Base-by-base conservation (phyloP, 2,329 filamentous ascomycete species). In the Chaetomium sp. region DNA sequence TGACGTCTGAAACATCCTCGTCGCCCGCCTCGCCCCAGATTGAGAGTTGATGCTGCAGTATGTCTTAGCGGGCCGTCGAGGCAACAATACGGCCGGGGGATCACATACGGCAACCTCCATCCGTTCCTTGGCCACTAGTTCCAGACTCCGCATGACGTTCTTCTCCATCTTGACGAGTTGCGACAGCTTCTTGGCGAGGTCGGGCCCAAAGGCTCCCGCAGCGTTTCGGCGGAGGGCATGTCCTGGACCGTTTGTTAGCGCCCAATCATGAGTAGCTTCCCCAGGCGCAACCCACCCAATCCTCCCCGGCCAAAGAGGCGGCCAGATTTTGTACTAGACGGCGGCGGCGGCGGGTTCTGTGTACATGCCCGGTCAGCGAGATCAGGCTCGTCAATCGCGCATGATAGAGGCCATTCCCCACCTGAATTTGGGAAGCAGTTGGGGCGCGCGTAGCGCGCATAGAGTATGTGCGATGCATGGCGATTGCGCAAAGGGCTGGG, bases 81-180 rank as follows among this genome's bases (percentile, higher is more conserved):
- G n/a, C 2, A 21, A 9, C 21, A 6, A 6, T n/a, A 29, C 6
- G n/a, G 16, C 31, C 16, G 5, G 16, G 19, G 13, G 4, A 47
- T 16, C 25, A 85, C 92, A 75, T 90, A 97, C 93, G 75, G 95
- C 95, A 71, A 97, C 94, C 74, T 98, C 95, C 93, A 98, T 98
- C 73, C 95, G 89, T 84, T 99, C 95, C 75, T 93, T 90, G 54
- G 93, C 93, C 61, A 98, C 95, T 57, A 92, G 85, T 78, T 99
- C 95, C 85, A 98, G 89, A 77, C 93, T 97, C 78, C 95, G 92
- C 95, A 99, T 99, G 64, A 97, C 92, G 77, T 99, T 98, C 88
- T 99, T 99, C 83, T 99, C 95, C 95, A 99, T 99, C 87, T 99
- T 99, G 69, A 99, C 95, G 60, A 99, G 87, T 82, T 96, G 92